Percentiles rank a stretch among this genome's conserved stretches.
Conservation (phyloP, 1,139 yeast species). For the Taphrina populina region DNA sequence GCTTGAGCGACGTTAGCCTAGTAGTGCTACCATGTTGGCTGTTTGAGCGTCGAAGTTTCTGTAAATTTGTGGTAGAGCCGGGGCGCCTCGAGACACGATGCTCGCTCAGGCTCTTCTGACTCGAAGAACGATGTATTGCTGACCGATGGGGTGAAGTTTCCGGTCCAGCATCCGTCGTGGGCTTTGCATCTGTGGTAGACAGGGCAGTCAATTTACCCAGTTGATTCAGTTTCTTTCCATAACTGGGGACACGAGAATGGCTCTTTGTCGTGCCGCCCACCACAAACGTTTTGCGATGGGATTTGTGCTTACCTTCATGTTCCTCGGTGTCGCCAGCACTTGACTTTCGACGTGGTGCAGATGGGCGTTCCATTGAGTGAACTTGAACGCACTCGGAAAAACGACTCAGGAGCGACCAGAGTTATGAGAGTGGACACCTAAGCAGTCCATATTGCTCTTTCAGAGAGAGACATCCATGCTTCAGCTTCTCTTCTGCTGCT, state of each 20-base stretch:
- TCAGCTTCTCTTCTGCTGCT: no score
- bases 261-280: constrained; percentile 19
- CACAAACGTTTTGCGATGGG: constrained; percentile 25
- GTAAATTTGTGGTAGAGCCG: constrained; percentile 14
- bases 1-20: constrained; percentile 1
- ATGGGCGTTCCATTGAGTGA: constrained; percentile 19
- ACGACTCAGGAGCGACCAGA: no score
- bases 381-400: no score
- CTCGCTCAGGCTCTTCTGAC: constrained; percentile 20
- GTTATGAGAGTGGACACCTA: no score
- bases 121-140: constrained; percentile 11
- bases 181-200: background rate
- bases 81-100: background rate
- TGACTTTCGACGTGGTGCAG: constrained; percentile 22
- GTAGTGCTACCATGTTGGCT: constrained; percentile 23
- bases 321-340: constrained; percentile 28
- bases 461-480: no score
- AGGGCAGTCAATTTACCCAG: constrained; percentile 30
- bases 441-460: no score
- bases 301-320: constrained; percentile 1
- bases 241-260: constrained; percentile 28
- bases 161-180: background rate
- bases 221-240: constrained; percentile 32
- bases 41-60: constrained; percentile 7
- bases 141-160: background rate